Evolutionary conservation across 2,329 filamentous ascomycete species (phyloP), one percentile per base, ranked within the genome.

Genomic region (Nothophoma quercina): DNA sequence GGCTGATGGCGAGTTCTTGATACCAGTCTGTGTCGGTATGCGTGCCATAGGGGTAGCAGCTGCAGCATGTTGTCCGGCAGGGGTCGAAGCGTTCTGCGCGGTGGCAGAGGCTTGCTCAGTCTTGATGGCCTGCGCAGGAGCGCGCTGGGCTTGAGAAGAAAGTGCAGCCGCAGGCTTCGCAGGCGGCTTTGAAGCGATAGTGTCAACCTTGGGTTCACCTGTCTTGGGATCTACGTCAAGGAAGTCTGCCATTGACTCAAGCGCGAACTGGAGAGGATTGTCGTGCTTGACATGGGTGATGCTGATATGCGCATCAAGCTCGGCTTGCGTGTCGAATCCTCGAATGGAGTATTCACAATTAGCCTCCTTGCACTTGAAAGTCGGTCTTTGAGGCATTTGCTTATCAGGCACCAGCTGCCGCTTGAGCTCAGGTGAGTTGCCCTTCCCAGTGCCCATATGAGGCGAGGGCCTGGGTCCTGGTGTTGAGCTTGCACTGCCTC

Each of bases 231-330:
- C 77, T 44, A 79, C 69, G 39, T 84, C 79, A n/a, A 85, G 70
- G 30, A 75, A 78, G 12, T 76, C 77, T 12, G 78, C 78, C 56
- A 84, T 76, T 33, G 78, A 81, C 6, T 83, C 79, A 6, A 86
- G 60, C 21, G 81, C 78, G 64, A 80, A 88, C n/a, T 79, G 75
- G 23, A 86, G 70, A 25, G 83, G 80, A 64, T 87, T 77, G 5
- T 78, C 81, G 29, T 86, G 77, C 41, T 73, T 72, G 57, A 79
- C 78, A 67, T 87, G 85, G 15, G 71, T 75, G 18, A 83, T 79
- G 41, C 78, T 78, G 21, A 79, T 67, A 58, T 88, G 85, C 30
- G 79, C 78, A 26, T 83, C 79, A 46, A 87, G 71, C 44, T 81
- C 82, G 15, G 72, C 76, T 61, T 83, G 79, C 1, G 78, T 82